These are phyloP conservation scores for Wickerhamomyces chambardii DNA, from an alignment of 805 yeast genomes.

Conservation along the genomic window DNA sequence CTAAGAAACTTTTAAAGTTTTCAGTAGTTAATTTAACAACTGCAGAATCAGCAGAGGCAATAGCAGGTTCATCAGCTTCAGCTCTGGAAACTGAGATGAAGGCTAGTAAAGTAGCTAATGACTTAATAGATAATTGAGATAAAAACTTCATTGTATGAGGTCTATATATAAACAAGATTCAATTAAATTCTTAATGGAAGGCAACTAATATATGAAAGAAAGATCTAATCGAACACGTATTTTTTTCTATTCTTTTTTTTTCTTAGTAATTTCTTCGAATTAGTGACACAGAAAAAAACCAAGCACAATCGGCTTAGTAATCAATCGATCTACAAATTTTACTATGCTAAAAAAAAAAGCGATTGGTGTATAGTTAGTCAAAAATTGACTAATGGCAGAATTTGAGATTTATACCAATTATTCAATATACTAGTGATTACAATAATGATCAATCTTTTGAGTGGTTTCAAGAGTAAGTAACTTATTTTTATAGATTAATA, in stretches of 20 bases:
- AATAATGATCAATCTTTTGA: too few relatives aligned
- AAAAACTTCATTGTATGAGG: constrained; percentile 26
- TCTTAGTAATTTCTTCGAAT: neutral
- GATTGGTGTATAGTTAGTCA: too few relatives aligned
- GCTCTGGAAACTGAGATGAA: constrained; percentile 19
- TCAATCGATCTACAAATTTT: too few relatives aligned
- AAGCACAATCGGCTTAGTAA: too few relatives aligned
- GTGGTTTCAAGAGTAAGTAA: too few relatives aligned
- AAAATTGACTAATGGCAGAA: too few relatives aligned
- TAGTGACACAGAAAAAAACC: neutral
- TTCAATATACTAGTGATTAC: too few relatives aligned
- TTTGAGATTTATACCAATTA: too few relatives aligned
- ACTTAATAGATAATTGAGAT: constrained; percentile 21
- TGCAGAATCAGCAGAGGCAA: constrained; percentile 76
- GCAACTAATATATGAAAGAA: neutral
- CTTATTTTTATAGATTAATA: too few relatives aligned
- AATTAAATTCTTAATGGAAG: too few relatives aligned
- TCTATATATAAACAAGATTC: too few relatives aligned
- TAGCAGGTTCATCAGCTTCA: constrained; percentile 46
- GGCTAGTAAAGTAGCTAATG: constrained; percentile 32
- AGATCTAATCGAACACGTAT: neutral
- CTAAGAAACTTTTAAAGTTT: constrained; percentile 56
- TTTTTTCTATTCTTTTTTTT: neutral
- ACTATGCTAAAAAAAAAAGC: too few relatives aligned
- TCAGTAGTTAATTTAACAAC: constrained; percentile 72